Evolutionary conservation across 2,329 filamentous ascomycete genomes (phyloP), one percentile per base, ranked within the genome.

Genomic region (Claviceps pusilla): DNA sequence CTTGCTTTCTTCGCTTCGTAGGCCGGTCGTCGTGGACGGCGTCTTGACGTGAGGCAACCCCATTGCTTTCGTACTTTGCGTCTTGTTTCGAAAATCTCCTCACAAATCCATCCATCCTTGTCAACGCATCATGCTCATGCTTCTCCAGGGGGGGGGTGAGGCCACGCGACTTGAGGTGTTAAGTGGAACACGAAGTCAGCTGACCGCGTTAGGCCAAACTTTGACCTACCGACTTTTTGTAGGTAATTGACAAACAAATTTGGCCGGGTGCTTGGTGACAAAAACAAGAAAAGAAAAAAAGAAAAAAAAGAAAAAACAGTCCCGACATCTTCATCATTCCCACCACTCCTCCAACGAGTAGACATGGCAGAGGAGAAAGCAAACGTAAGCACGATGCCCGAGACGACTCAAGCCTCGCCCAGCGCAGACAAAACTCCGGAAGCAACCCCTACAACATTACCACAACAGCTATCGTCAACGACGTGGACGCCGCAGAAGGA

Each of bases 81-180:
- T 59, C 56, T n/a, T 57, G 56, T 35, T 55, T 61, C 12, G 67
- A 59, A 2, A 63, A 55, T 55, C 64, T 65, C 53, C 57, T 68
- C 46, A 71, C 61, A 53, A 69, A 71, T n/a, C 65, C 64, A 56
- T 72, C 69, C 69, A 72, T 72, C 4, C 31, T 61, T n/a, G 3
- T 45, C 46, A 53, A 55, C 61, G 59, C 16, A 28, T 50, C 50
- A 53, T 49, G 24, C 24, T 24, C 24, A 24, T 24, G 24, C 48
- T 47, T 37, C 19, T 39, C 48, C 4, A 6, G 19, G 19, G 19
- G 19, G 19, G 19, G 5, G 28, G 35, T 28, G 35, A 37, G 48
- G 48, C 57, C 48, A 56, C 57, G 53, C 56, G 55, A 46, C 39
- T 28, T 14, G 16, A 35, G 51, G 12, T 39, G 52, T 46, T 46